These are phyloP conservation scores for Penicillium decumbens DNA, from an alignment of 2,329 filamentous ascomycete genomes.

Conservation along the genomic window DNA sequence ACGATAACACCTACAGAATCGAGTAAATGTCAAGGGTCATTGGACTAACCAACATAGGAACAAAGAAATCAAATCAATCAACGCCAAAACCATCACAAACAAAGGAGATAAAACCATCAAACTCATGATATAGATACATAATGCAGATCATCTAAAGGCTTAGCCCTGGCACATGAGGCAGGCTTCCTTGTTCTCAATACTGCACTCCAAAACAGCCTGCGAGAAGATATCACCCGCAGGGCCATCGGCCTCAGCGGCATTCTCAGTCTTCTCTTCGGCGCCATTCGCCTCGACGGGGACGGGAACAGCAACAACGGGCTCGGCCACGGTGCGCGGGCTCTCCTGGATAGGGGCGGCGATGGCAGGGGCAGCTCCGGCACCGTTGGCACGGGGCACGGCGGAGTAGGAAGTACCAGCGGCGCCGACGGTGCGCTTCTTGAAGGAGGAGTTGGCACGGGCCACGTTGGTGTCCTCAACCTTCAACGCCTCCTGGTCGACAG, in stretches of 20 bases:
- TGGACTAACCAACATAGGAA: conserved; percentile 10
- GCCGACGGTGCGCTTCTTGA: conserved; percentile 66
- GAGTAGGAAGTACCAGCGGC: conserved; percentile 54
- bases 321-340: conserved; percentile 50
- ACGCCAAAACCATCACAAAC: conserved; percentile 11
- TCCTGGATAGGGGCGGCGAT: conserved; percentile 29
- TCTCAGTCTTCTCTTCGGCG: conserved; percentile 60
- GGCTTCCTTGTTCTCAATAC: conserved; percentile 92
- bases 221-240: conserved; percentile 93
- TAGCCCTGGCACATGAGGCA: conserved; percentile 98
- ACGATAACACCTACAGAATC: not conserved
- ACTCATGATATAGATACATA: conserved; percentile 33
- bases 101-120: conserved; percentile 28
- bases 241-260: conserved; percentile 65
- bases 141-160: conserved; percentile 20
- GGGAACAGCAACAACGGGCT: conserved; percentile 55
- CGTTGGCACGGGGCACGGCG: conserved; percentile 64
- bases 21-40: not conserved
- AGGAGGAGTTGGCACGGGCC: conserved; percentile 54
- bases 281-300: conserved; percentile 57
- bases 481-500: conserved; percentile 92
- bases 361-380: conserved; percentile 58
- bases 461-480: conserved; percentile 79
- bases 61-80: conserved; percentile 9
- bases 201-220: conserved; percentile 84